These are phyloP conservation scores for Fomitopsis schrenkii DNA, from an alignment of 1,284 basidiomycete genomes.

Conservation along the genomic window DNA sequence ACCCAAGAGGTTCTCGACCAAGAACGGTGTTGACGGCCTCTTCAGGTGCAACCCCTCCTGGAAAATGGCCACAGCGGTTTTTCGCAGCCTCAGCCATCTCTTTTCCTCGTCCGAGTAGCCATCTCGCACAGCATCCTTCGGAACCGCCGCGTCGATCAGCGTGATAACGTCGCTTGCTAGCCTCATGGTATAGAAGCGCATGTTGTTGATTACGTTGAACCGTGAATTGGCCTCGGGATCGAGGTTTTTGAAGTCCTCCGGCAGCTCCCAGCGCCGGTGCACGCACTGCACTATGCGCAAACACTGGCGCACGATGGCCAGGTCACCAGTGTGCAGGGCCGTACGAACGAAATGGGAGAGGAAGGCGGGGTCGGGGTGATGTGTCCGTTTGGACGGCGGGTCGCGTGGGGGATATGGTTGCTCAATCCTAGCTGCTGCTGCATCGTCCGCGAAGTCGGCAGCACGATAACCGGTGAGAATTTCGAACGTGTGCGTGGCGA, in stretches of 20 bases:
- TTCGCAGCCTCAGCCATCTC: conserved; percentile 16
- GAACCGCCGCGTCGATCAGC: conserved; percentile 17
- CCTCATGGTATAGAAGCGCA: conserved; percentile 18
- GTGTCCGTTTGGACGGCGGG: conserved; percentile 30
- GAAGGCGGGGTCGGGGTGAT: conserved; percentile 42
- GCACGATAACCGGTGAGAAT: conserved; percentile 60
- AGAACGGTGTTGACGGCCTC: background rate
- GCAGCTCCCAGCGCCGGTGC: background rate
- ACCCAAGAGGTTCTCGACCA: background rate
- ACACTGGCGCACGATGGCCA: conserved; percentile 48
- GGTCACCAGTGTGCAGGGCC: conserved; percentile 45
- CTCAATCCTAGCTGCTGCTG: conserved; percentile 11
- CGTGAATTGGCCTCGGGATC: background rate
- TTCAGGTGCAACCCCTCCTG: conserved; percentile 4
- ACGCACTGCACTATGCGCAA: conserved; percentile 43
- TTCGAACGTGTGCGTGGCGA: conserved; percentile 52
- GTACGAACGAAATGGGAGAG: conserved; percentile 51
- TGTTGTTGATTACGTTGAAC: conserved; percentile 1
- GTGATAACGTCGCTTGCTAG: conserved; percentile 18
- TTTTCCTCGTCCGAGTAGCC: conserved; percentile 7
- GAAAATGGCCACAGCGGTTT: conserved; percentile 13
- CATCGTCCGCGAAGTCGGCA: conserved; percentile 47
- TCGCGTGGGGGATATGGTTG: conserved; percentile 4
- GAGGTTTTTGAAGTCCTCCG: background rate
- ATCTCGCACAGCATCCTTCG: conserved; percentile 7